Base-by-base conservation (phyloP, 441 rosid species). In the Breynia disticha region DNA sequence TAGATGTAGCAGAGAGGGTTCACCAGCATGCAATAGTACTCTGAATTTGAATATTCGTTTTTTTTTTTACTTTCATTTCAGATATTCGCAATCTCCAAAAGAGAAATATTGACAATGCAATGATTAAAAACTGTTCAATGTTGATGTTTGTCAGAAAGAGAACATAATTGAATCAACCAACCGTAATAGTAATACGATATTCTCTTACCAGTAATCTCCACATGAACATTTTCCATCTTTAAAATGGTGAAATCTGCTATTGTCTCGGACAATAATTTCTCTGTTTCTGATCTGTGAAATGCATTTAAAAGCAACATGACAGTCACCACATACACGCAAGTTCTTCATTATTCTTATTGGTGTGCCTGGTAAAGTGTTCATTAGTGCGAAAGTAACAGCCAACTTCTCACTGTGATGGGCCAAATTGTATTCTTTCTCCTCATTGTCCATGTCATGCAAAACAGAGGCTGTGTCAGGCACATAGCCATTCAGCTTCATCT, bases 211-310 rank as follows among this genome's bases (percentile, higher is more conserved):
- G 62, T 80, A 90, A 76, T 82, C 95, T 28, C 71, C 78, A 53
- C 90, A 86, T 24, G 89, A 90, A 69, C 95, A 90, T 61, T 71
- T 72, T 14, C 89, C 87, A 20, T 76, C 50, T 46, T 63, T 70
- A 72, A 90, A 86, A 75, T 84, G 94, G 62, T 89, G 95, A 66
- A 89, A 89, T 66, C 97, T 73, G 64, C 88, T 89, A 15, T 69
- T 73, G 71, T 89, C 94, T 63, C 86, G 68, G 13, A 86, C 84
- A n/a, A 79, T 67, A 55, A 84, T 86, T 62, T 84, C 80, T 61
- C 90, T 65, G 51, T 72, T 67, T 52, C 70, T 78, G 16, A 86
- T 71, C 56, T 73, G 64, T 4, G 88, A 82, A 64, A 86, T 78
- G 59, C 67, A 71, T 69, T 80, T 86, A 54, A 84, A 66, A 20